Conservation (phyloP, 129 eudicot genomes). For the Centrapalus pauciflorus region DNA sequence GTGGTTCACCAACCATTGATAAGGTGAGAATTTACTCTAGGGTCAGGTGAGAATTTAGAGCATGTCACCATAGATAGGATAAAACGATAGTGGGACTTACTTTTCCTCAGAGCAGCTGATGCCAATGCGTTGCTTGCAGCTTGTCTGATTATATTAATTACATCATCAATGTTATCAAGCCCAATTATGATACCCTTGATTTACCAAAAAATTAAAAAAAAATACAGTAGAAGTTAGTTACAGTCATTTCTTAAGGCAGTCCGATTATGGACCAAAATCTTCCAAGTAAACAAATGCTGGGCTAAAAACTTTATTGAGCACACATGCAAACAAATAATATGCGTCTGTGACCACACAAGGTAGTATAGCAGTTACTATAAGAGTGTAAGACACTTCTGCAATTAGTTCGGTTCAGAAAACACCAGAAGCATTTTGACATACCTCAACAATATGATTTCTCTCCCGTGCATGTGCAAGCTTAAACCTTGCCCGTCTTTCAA, state of each 20-base stretch:
- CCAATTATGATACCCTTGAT: constrained; percentile 80
- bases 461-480: constrained; percentile 81
- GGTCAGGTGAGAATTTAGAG: not conserved
- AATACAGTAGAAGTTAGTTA: not conserved
- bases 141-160: constrained; percentile 63
- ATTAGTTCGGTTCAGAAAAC: not conserved
- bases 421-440: constrained; percentile 23
- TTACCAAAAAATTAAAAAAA: constrained; percentile 10
- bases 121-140: constrained; percentile 76
- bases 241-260: not conserved
- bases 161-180: constrained; percentile 84
- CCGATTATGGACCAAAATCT: not conserved
- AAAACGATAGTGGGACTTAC: constrained; percentile 30
- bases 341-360: too few relatives aligned
- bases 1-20: not conserved
- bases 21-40: too few relatives aligned
- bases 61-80: not conserved
- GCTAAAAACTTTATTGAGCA: not conserved
- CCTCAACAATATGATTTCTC: constrained; percentile 89
- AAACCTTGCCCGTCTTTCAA: constrained; percentile 75
- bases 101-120: constrained; percentile 58
- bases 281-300: not conserved
- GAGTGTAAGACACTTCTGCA: not conserved
- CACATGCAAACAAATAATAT: not conserved
- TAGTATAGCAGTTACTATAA: not conserved